Base-by-base conservation (phyloP, 495 filamentous ascomycete genomes). In the Terfezia boudieri region DNA sequence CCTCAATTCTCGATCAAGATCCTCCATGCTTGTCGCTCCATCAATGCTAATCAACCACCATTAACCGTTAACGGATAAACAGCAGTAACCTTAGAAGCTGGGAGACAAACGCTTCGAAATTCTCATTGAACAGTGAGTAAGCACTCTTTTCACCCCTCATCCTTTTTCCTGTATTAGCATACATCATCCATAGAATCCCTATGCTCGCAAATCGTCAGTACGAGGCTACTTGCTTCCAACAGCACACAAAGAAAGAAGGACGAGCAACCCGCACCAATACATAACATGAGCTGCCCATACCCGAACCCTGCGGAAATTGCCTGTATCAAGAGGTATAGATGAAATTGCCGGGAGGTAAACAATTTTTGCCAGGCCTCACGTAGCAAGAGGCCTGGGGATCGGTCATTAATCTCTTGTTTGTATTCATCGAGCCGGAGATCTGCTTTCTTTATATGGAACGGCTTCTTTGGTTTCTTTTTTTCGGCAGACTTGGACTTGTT, bases 391-490 rank as follows among this genome's bases (percentile, higher is more conserved):
- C 53, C 57, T 36, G 66, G 63, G 50, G 60, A 61, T 56, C 62
- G 55, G 52, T 67, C 62, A 37, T 57, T 49, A 11, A 65, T 58
- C 48, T 67, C 65, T 56, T 64, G 62, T 49, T 55, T 63, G 55
- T 67, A 67, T 52, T 63, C 66, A 60, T 62, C 61, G 20, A 67
- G 66, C 54, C 59, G 57, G 49, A 67, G 58, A 54, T 67, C 65
- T 36, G 56, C 59, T 56, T 62, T 65, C 50, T 61, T 67, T 35
- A 67, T 58, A 51, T 67, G 57, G 37, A 58, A 66, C 22, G 66
- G 66, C 52, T 66, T 66, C 53, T 57, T 59, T 20, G 37, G 48
- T 50, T 51, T 58, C 48, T 56, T 58, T 7, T 7, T 32, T 32
- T 32, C 26, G 26, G 4, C 26, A 5, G 26, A 32, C 26, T 32